A percentile compares a stretch with the other conserved stretches of the same genome.
phyloP scores from a whole-genome alignment of 768 basidiomycete species.

The Termitomyces sp. region DNA sequence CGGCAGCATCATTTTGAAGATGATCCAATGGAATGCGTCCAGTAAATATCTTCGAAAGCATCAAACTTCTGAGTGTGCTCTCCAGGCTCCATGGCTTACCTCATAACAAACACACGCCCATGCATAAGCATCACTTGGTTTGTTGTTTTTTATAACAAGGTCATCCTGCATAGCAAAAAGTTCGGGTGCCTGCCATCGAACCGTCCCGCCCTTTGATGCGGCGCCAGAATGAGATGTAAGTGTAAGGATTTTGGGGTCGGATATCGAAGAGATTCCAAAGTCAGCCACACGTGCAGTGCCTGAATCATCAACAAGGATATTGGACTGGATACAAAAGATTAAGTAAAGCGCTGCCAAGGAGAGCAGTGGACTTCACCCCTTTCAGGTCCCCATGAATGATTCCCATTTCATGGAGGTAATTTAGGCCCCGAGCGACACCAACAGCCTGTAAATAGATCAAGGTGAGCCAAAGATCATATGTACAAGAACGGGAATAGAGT shows the following conservation, averaged over 20 bases:
- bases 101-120: neutral
- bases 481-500: neutral
- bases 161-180: neutral
- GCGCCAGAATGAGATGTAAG: neutral
- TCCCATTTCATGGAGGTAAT: neutral
- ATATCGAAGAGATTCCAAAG: neutral
- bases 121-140: neutral
- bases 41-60: neutral
- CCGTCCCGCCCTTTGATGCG: neutral
- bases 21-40: neutral
- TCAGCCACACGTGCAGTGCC: neutral
- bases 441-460: neutral
- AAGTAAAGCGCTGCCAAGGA: neutral
- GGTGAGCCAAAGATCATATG: neutral
- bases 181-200: neutral
- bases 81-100: neutral
- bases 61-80: too few species aligned
- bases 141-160: neutral
- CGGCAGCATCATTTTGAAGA: neutral
- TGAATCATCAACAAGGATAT: neutral
- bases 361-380: neutral
- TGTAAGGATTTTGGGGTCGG: neutral
- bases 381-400: neutral
- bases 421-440: neutral
- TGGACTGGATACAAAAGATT: neutral